Evolutionary conservation across 208 protist species (phyloP), one percentile per base, ranked within the genome.

Genomic region (Angomonas ambiguus): DNA sequence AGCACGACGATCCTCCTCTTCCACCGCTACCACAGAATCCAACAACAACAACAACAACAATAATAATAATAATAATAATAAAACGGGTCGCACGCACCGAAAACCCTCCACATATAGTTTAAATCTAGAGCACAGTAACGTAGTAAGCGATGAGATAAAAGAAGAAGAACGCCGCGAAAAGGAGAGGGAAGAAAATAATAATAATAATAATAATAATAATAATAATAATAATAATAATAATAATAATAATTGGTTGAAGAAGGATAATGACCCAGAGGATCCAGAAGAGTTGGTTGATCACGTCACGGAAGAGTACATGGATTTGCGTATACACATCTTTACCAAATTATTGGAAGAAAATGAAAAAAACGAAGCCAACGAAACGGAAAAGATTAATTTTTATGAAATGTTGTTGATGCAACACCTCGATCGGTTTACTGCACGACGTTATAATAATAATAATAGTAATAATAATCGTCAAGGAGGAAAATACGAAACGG

Each of bases 21-120:
- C 38, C 18, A 11, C 18, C 13, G 18, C 13, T 48, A 20, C 11
- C 18, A 11, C 22, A 20, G 18, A 22, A 10, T n/a, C 22, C 22
- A n/a, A 25, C 8, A 8, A 25, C 8, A 8, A 25, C 11, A 18
- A 48, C 13, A 48, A 20, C 11, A 48, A 30, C 5, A 56, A 56
- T 20, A 22, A 59, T 59, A 22, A 59, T 59, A 59, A 59, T 59
- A 59, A 59, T 3, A 59, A 59, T 59, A 59, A 59, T 10, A 59
- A 56, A 56, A 30, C 11, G 49, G 18, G 18, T 56, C n/a, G 11
- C 18, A 25, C 5, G 6, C n/a, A 56, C n/a, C 11, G 38, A 48
- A 18, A 48, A 48, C 38, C n/a, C n/a, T n/a, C n/a, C n/a, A n/a
- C 38, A n/a, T 16, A 45, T n/a, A 45, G 38, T 45, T 16, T 45